These are phyloP conservation scores for Sporothrix phasma DNA, from an alignment of 2,329 filamentous ascomycete species.

Conservation along the genomic window DNA sequence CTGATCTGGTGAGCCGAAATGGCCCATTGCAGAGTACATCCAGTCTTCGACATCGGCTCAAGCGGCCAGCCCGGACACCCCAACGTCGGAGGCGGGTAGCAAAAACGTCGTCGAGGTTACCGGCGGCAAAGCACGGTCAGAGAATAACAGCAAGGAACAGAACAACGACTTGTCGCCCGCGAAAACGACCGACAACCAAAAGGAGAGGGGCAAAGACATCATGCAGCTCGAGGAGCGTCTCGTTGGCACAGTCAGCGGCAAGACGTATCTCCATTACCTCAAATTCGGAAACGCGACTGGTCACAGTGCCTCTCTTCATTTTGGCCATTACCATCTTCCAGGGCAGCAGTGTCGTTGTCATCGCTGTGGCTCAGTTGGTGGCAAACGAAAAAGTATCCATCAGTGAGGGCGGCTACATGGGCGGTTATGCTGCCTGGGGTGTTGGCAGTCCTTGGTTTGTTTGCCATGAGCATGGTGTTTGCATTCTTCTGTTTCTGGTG, in stretches of 20 bases:
- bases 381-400: constrained; percentile 46
- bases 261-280: constrained; percentile 54
- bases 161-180: not conserved
- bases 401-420: constrained; percentile 38
- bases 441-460: constrained; percentile 48
- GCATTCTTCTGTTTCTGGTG: constrained; percentile 31
- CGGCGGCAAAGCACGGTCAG: too few species aligned
- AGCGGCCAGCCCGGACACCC: not conserved
- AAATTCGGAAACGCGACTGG: constrained; percentile 47
- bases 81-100: not conserved
- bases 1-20: constrained; percentile 36
- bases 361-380: constrained; percentile 61
- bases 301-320: constrained; percentile 44
- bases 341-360: constrained; percentile 52
- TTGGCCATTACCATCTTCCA: constrained; percentile 45
- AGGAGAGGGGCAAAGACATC: constrained; percentile 24
- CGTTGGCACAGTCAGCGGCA: constrained; percentile 49
- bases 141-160: too few species aligned
- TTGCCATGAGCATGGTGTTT: constrained; percentile 50
- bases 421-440: constrained; percentile 50
- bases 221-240: constrained; percentile 51
- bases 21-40: not conserved
- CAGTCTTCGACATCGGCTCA: not conserved
- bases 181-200: not conserved
- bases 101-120: not conserved